Conservation (phyloP, 805 yeast species). For the Candida silvatica region DNA sequence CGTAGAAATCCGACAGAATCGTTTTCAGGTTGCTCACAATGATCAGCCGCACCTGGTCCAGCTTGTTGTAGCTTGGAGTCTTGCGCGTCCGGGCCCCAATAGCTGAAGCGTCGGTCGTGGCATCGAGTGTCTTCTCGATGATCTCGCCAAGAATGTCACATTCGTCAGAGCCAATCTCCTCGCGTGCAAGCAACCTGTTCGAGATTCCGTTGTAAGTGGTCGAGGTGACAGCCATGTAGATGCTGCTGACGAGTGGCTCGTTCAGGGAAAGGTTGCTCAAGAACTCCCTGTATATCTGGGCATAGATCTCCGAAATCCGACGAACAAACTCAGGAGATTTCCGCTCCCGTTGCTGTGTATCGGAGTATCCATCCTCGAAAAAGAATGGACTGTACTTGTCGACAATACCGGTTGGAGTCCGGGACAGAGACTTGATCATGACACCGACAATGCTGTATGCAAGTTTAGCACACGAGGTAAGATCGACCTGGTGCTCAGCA, state of each 20-base stretch:
- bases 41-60: constrained; percentile 19
- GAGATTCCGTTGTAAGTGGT: constrained; percentile 12
- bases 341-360: constrained; percentile 4
- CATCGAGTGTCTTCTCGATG: constrained; percentile 6
- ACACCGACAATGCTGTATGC: constrained; percentile 11
- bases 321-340: constrained; percentile 3
- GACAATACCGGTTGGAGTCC: constrained; percentile 7
- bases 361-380: constrained; percentile 14
- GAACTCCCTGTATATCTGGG: constrained; percentile 7
- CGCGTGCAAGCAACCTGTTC: constrained; percentile 12
- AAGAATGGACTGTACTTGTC: constrained; percentile 9
- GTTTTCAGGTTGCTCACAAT: constrained; percentile 30
- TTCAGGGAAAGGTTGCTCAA: constrained; percentile 12
- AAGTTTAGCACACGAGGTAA: constrained; percentile 16
- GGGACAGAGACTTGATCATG: constrained; percentile 5
- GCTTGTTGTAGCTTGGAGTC: constrained; percentile 16
- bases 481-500: constrained; percentile 10
- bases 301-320: constrained; percentile 9
- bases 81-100: neutral
- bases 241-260: constrained; percentile 12
- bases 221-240: constrained; percentile 11
- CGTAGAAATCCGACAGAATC: constrained; percentile 40
- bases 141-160: constrained; percentile 16
- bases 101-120: constrained; percentile 1
- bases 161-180: constrained; percentile 25